Evolutionary conservation across 257 asterid genomes (phyloP).

Genomic region (Solanum verrucosum): DNA sequence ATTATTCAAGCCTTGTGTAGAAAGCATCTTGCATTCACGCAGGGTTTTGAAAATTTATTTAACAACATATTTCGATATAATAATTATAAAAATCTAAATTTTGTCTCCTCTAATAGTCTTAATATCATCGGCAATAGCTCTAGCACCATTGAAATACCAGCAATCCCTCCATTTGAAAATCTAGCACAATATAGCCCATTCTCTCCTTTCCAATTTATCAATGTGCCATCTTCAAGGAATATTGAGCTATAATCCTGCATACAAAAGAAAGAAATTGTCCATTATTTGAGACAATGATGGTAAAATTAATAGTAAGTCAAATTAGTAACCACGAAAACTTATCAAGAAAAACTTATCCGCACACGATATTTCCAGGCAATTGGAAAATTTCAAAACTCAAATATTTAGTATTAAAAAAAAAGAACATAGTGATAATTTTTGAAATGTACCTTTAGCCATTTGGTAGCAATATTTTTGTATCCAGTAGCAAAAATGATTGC

Average conservation of each 20-base stretch:
- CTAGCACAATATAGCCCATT: background rate
- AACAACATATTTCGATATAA: background rate
- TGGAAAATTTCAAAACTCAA: too few species aligned
- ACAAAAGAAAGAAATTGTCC: too few species aligned
- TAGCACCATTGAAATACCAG: background rate
- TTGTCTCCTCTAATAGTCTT: background rate
- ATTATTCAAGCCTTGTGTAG: accelerated
- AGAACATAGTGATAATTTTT: too few species aligned
- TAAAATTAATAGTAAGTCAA: too few species aligned
- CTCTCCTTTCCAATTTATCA: background rate
- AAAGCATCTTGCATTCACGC: background rate
- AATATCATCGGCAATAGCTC: background rate
- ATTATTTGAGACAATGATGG: too few species aligned
- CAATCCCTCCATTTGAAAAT: background rate
- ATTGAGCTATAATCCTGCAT: background rate
- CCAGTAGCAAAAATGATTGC: too few species aligned
- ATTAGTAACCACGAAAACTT: too few species aligned
- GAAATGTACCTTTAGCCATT: too few species aligned
- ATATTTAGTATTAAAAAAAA: too few species aligned
- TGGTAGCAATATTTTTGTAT: too few species aligned
- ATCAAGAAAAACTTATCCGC: too few species aligned
- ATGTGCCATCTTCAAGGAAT: background rate
- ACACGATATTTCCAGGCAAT: too few species aligned
- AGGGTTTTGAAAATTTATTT: accelerated
- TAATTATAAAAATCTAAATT: background rate